Evolutionary conservation across 495 filamentous ascomycete genomes (phyloP).

Genomic region (Aspergillus sclerotioniger): DNA sequence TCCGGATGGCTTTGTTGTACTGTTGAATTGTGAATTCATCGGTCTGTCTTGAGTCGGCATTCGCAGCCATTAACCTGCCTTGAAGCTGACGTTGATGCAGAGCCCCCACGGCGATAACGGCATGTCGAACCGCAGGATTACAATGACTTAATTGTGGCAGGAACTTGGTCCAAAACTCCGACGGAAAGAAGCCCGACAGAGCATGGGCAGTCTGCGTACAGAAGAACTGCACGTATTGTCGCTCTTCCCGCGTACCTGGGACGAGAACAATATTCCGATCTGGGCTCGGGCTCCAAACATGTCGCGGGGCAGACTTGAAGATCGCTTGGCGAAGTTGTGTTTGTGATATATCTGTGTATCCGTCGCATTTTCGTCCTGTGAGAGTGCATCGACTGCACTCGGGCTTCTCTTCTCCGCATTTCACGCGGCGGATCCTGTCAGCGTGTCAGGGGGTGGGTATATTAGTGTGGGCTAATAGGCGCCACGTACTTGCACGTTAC

Average conservation of each 20-base stretch:
- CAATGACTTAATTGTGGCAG: slow-evolving; percentile 57
- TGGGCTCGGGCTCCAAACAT: not conserved
- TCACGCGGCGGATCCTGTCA: slow-evolving; percentile 47
- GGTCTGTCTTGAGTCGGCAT: not conserved
- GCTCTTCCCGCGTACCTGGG: slow-evolving; percentile 25
- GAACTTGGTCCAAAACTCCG: slow-evolving; percentile 54
- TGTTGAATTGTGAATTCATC: slow-evolving; percentile 45
- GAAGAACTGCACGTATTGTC: slow-evolving; percentile 25
- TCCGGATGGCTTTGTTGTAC: slow-evolving; percentile 53
- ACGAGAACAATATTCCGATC: slow-evolving; percentile 16
- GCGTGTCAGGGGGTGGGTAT: too few species aligned
- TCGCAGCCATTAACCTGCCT: not conserved
- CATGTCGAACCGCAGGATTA: slow-evolving; percentile 59
- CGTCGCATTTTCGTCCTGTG: slow-evolving; percentile 46
- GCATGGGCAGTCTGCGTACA: slow-evolving; percentile 15
- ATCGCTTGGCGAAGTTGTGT: slow-evolving; percentile 11
- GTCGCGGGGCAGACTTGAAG: not conserved
- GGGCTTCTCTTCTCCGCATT: slow-evolving; percentile 55
- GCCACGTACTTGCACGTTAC: too few species aligned
- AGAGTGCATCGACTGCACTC: slow-evolving; percentile 38
- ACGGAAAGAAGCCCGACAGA: slow-evolving; percentile 61
- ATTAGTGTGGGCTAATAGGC: too few species aligned
- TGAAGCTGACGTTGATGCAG: slow-evolving; percentile 47
- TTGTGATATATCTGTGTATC: slow-evolving; percentile 15
- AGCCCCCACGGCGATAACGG: slow-evolving; percentile 62